Evolutionary conservation across 441 rosid genomes (phyloP).

Genomic region (Populus tomentosa): DNA sequence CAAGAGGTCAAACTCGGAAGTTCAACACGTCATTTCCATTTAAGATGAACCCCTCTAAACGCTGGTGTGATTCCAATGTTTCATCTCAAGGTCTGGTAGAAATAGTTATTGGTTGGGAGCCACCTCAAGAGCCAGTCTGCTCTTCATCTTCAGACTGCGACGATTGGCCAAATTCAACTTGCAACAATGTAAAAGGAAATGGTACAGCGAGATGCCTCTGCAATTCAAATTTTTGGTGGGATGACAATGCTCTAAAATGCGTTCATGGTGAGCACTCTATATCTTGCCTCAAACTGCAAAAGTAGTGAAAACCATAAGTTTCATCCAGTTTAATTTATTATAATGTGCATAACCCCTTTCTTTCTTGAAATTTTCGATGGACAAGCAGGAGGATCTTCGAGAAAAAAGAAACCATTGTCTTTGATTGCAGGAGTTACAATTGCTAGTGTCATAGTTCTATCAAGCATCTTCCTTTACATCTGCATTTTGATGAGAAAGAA

Average conservation of each 20-base stretch:
- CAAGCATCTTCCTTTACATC: no score
- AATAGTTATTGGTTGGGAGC: slow-evolving; percentile 52
- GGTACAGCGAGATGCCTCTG: slow-evolving; percentile 47
- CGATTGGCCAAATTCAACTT: slow-evolving; percentile 58
- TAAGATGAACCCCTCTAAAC: slow-evolving; percentile 20
- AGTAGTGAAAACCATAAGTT: no score
- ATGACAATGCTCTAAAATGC: slow-evolving; percentile 31
- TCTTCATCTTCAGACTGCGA: slow-evolving; percentile 42
- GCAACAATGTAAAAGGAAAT: slow-evolving; percentile 24
- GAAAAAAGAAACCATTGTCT: no score
- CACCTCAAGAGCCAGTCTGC: slow-evolving; percentile 54
- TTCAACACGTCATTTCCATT: slow-evolving; percentile 41
- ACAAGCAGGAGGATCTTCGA: no score
- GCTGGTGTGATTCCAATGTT: slow-evolving; percentile 18
- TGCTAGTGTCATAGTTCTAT: no score
- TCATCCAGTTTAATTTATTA: no score
- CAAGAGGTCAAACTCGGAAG: slow-evolving; percentile 13
- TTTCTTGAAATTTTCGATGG: no score
- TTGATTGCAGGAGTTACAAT: no score
- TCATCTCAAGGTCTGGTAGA: slow-evolving; percentile 26
- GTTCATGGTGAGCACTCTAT: no score
- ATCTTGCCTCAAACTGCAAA: no score
- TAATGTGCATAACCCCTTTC: no score
- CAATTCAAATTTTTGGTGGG: slow-evolving; percentile 39
- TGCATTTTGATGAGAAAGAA: no score